Base-by-base conservation (phyloP, 768 basidiomycete species). In the Candolleomyces aberdarensis region DNA sequence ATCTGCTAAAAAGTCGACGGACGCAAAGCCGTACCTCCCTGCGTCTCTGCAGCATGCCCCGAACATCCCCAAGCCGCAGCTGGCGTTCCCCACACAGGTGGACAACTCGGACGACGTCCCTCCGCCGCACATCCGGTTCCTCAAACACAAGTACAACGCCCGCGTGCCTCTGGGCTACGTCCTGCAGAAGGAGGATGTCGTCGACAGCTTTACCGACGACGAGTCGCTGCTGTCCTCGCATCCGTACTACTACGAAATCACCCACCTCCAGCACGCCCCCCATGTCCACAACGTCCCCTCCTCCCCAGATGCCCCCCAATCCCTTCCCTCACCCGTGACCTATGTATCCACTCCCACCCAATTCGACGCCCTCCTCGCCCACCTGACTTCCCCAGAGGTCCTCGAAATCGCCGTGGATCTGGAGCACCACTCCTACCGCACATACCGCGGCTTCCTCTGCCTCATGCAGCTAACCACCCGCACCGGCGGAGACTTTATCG, bases 391-490 rank as follows among this genome's bases (percentile, higher is more conserved):
- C 5, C 43, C 59, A 13, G 43, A 56, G 5, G 82, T 80, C n/a
- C 75, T 74, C 26, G 95, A 96, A 72, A 86, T 98, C 57, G 96
- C 97, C 0, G 82, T 99, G 26, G 97, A 99, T 74, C 77, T 99
- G 31, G 96, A 99, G 74, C 91, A 98, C 70, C 95, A 98, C 78
- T 89, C 84, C 63, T 92, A 90, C 66, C 83, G 95, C 41, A 86
- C 89, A 4, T 98, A 90, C 70, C 72, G 74, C 11, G 96, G 97
- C 2, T 94, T 98, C 67, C 80, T 97, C 26, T 97, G 95, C 69
- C 76, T 99, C 58, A 96, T 98, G 87, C 94, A 96, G 71, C 82
- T 96, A 62, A 91, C 91, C 66, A 94, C 91, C 9, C 76, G 94
- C 57, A 81, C 86, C 6, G 81, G 26, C 3, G 54, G 53, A 31